phyloP scores from a whole-genome alignment of 768 basidiomycete genomes.

The Suillus subluteus region DNA sequence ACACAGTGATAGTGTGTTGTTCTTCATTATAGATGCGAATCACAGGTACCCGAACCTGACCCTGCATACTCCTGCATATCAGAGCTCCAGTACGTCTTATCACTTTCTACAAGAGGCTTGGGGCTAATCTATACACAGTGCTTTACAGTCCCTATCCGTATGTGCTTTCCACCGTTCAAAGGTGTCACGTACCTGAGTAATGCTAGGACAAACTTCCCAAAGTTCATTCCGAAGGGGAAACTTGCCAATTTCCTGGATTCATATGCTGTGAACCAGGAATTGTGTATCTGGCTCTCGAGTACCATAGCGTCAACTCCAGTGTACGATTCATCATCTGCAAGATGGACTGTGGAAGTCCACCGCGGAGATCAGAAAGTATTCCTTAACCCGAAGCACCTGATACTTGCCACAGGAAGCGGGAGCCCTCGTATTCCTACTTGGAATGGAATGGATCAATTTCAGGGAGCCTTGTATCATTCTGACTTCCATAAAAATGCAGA shows the following conservation, averaged over 20 bases:
- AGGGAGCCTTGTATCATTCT: slow-evolving; percentile 55
- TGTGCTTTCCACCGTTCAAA: slow-evolving; percentile 46
- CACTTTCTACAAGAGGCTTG: background rate
- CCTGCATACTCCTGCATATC: slow-evolving; percentile 54
- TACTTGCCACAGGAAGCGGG: slow-evolving; percentile 2
- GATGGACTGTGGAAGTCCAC: background rate
- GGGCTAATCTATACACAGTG: slow-evolving; percentile 30
- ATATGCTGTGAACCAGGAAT: slow-evolving; percentile 55
- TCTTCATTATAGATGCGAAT: slow-evolving; percentile 32
- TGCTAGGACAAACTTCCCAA: background rate
- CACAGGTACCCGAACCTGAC: slow-evolving; percentile 8
- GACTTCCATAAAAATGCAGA: slow-evolving; percentile 45
- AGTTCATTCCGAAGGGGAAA: slow-evolving; percentile 27
- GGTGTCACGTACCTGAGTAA: background rate
- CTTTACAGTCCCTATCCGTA: slow-evolving; percentile 51
- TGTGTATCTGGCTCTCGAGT: slow-evolving; percentile 59
- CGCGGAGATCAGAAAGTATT: background rate
- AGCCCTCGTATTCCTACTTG: background rate
- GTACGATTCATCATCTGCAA: background rate
- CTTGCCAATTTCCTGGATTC: slow-evolving; percentile 62
- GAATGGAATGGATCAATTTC: slow-evolving; percentile 46
- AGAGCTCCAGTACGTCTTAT: slow-evolving; percentile 43
- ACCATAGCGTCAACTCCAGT: slow-evolving; percentile 33
- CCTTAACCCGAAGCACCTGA: background rate
- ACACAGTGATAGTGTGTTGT: slow-evolving; percentile 48